Evolutionary conservation across 768 basidiomycete genomes (phyloP), one percentile per base, ranked within the genome.

Genomic region (Terana coerulea): DNA sequence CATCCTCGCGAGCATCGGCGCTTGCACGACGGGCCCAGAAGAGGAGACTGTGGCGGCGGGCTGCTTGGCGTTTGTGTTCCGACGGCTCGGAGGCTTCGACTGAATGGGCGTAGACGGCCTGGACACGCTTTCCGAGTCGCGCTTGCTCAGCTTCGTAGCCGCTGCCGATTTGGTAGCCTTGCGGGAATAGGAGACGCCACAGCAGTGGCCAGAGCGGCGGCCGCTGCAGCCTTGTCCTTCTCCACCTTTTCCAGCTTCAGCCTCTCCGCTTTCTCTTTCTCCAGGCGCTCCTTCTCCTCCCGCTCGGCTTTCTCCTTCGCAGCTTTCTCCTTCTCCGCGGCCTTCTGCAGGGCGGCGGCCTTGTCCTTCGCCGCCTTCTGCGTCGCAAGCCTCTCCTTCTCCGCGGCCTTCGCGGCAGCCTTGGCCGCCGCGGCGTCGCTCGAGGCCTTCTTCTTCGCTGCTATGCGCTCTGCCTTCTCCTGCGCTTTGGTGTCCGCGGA

Each of bases 1-100:
- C 68, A 88, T 84, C 66, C 84, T 90, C 21, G 89, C 90, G 34
- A 89, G 71, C 29, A 91, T 78, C 15, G 89, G 88, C 10, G 81
- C 82, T 61, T 90, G 89, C 3, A 73, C 60, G 4, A 67, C 62
- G n/a, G 72, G 58, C 36, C 65, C 69, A 21, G 64, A 55, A 11
- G 37, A 30, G 1, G 39, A 14, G 35, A 58, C 59, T 19, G 57
- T 31, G 41, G 60, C 24, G 12, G 61, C 14, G 10, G 57, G 52
- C 37, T 54, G 57, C 55, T 69, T 70, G 47, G 59, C 53, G 43
- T 56, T 53, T 50, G 61, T 64, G 12, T 58, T 53, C 22, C 59
- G 54, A 21, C 56, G 58, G 31, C 55, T 63, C 62, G 43, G 47
- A 5, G 49, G 39, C 52, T 63, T 61, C 21, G 55, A 40, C n/a